Percentiles rank a stretch among this genome's conserved stretches.
Evolutionary conservation across 1,139 yeast species (phyloP).

Genomic region (Suhomyces bribrorum): DNA sequence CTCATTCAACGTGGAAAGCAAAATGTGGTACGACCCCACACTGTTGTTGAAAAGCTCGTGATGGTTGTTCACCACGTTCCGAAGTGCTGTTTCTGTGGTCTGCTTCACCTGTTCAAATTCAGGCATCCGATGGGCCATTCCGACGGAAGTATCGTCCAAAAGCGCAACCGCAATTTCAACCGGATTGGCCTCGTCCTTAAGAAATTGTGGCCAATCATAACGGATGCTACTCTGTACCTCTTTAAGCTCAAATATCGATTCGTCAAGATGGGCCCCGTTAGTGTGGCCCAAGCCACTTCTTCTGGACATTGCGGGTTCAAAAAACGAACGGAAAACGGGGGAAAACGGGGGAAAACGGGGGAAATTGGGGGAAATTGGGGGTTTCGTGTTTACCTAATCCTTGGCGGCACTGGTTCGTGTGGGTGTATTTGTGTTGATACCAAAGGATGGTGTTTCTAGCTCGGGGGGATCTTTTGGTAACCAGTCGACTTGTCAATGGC

Average conservation of each 20-base stretch:
- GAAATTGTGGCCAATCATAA: constrained; percentile 49
- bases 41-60: constrained; percentile 84
- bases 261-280: constrained; percentile 17
- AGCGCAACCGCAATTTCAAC: constrained; percentile 80
- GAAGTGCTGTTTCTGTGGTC: constrained; percentile 58
- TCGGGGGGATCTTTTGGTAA: too few relatives aligned
- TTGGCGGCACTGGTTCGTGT: too few relatives aligned
- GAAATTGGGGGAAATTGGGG: background rate
- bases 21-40: constrained; percentile 35
- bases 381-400: too few relatives aligned
- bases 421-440: too few relatives aligned
- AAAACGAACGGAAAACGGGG: too few relatives aligned
- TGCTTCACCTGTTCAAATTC: constrained; percentile 58
- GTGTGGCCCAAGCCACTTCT: constrained; percentile 3
- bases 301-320: constrained; percentile 6
- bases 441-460: too few relatives aligned
- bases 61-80: constrained; percentile 76
- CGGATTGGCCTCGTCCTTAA: constrained; percentile 58
- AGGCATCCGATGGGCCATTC: constrained; percentile 68
- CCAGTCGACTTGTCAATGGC: too few relatives aligned
- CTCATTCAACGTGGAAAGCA: constrained; percentile 52
- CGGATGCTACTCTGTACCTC: constrained; percentile 39
- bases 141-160: constrained; percentile 84
- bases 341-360: too few relatives aligned
- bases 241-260: constrained; percentile 40